phyloP scores from a whole-genome alignment of 495 filamentous ascomycete genomes.

The Annulohypoxylon stygium region DNA sequence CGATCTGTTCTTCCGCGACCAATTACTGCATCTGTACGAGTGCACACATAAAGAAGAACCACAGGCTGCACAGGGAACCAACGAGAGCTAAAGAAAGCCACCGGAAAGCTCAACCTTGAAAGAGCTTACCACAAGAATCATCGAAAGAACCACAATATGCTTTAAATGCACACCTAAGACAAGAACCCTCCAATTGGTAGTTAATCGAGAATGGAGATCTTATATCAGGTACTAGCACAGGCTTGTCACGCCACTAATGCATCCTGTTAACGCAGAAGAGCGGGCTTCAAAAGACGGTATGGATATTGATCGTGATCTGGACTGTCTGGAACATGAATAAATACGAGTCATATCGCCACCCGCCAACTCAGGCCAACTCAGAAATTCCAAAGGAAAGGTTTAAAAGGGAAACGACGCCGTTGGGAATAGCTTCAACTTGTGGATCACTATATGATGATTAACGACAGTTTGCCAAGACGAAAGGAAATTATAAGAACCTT shows the following conservation, averaged over 20 bases:
- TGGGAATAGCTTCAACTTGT: conserved; percentile 42
- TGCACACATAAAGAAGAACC: conserved; percentile 17
- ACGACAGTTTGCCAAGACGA: conserved; percentile 1
- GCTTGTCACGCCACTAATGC: conserved; percentile 45
- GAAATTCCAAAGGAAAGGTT: conserved; percentile 12
- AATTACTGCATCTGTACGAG: conserved; percentile 26
- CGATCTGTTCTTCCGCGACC: conserved; percentile 30
- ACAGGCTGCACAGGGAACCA: no score
- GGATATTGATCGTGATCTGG: conserved; percentile 20
- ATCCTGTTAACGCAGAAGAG: conserved; percentile 34
- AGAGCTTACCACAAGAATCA: conserved; percentile 4
- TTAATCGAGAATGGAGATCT: conserved; percentile 30
- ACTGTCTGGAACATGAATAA: conserved; percentile 22
- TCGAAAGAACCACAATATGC: conserved; percentile 21
- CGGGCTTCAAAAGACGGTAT: conserved; percentile 42
- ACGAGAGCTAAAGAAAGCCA: not conserved
- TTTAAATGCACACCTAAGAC: conserved; percentile 44
- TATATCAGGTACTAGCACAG: conserved; percentile 39
- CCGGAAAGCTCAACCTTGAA: not conserved
- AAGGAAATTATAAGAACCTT: not conserved
- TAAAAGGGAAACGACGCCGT: conserved; percentile 17
- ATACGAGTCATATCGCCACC: conserved; percentile 28
- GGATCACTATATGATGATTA: not conserved
- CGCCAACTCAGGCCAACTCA: conserved; percentile 10
- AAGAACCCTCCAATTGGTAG: conserved; percentile 39